Evolutionary conservation across 2,329 filamentous ascomycete species (phyloP).

Genomic region (Colletotrichum sojae): DNA sequence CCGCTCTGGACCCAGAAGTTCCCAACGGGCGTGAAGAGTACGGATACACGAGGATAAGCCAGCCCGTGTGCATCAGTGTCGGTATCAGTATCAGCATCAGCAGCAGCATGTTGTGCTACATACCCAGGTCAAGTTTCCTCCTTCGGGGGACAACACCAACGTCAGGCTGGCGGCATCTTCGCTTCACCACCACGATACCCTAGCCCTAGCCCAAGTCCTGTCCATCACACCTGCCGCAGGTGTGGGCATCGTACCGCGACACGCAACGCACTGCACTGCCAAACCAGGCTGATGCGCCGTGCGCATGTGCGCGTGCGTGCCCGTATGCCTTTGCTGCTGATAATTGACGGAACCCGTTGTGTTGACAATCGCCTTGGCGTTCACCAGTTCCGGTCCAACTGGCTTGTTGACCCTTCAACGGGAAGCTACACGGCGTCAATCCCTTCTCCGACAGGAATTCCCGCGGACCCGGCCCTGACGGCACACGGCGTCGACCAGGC

Average conservation of each 20-base stretch:
- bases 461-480: constrained; percentile 89
- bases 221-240: not conserved
- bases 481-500: constrained; percentile 89
- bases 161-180: not conserved
- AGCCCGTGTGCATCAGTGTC: too few relatives aligned
- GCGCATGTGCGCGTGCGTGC: too few relatives aligned
- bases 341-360: constrained; percentile 23
- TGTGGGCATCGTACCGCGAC: not conserved
- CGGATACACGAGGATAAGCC: not conserved
- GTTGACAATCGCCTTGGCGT: constrained; percentile 30
- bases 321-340: not conserved
- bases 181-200: constrained; percentile 3
- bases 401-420: constrained; percentile 85
- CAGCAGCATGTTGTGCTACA: not conserved
- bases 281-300: too few relatives aligned
- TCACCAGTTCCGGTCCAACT: constrained; percentile 87
- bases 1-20: constrained; percentile 6
- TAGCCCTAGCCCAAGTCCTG: not conserved
- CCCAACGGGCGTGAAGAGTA: constrained; percentile 17
- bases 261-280: not conserved
- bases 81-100: too few relatives aligned
- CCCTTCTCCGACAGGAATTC: constrained; percentile 87
- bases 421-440: constrained; percentile 83
- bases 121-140: constrained; percentile 21
- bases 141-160: constrained; percentile 25